Conservation (phyloP, 139 green algal species). For the Coelastrella sp. region DNA sequence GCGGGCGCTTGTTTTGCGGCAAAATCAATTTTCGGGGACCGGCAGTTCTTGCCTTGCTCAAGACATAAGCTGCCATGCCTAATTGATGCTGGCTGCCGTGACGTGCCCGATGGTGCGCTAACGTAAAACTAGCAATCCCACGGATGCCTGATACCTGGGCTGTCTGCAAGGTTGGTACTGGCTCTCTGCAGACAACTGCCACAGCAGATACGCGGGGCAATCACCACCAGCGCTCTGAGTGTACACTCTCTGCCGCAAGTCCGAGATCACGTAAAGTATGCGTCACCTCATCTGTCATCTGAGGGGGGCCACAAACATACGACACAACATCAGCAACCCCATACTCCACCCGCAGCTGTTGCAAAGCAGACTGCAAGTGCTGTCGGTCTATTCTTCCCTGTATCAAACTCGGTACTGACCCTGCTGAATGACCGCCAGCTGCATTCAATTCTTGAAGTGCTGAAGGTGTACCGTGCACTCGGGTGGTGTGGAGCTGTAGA, state of each 20-base stretch:
- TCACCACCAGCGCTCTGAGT: constrained; percentile 49
- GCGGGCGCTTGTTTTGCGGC: neutral
- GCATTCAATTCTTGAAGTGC: neutral
- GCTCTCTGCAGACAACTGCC: neutral
- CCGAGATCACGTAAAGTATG: neutral
- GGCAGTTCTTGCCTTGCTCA: neutral
- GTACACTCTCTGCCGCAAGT: neutral
- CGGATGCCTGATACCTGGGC: neutral
- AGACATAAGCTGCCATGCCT: neutral
- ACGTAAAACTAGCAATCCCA: neutral
- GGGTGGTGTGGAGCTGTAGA: constrained; percentile 32
- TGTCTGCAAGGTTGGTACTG: neutral
- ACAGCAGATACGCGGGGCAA: neutral
- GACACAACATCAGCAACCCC: neutral
- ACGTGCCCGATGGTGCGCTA: neutral
- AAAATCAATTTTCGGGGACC: neutral
- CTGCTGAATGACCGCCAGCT: neutral
- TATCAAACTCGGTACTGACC: neutral
- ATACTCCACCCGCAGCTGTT: neutral
- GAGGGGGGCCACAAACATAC: constrained; percentile 39
- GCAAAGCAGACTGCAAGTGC: constrained; percentile 15
- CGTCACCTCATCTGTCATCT: constrained; percentile 36
- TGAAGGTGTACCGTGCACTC: neutral
- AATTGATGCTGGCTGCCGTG: neutral
- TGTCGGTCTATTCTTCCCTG: neutral